Base-by-base conservation (phyloP, 805 yeast genomes). In the Saccharomyces eubayanus region DNA sequence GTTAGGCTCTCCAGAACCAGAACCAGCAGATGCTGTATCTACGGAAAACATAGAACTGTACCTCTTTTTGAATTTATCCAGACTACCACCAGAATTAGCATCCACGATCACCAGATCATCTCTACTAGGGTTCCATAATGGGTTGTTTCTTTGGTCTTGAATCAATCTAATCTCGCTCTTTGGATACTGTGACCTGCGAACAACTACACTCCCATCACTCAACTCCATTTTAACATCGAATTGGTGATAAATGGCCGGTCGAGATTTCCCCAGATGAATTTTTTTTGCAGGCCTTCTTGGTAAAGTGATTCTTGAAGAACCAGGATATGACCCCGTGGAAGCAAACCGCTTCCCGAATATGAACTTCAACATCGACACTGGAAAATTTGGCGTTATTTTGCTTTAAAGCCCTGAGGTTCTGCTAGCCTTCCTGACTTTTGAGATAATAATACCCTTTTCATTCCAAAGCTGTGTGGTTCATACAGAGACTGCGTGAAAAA, bases 181-280 rank as follows among this genome's bases (percentile, higher is more conserved):
- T 10, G 99, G 99, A 55, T 83, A 89, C 59, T 87, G 96, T 0
- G 96, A 83, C 62, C 87, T 79, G 71, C 99, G 80, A 36, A 74
- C 75, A 31, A 90, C 76, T 1, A 96, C 96, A 30, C 97, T 87
- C 1, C 99, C 99, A 68, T 94, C 99, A 59, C 95, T 85, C 55
- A 91, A 77, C 71, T 92, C 96, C n/a, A 94, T 91, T 40, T 78
- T 72, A 31, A 91, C 86, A 59, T 92, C 90, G 68, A 94, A 94
- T 69, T 89, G 89, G 73, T 92, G 81, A 71, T 89, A 91, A 45
- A 94, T 86, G 31, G 97, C 90, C 1, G 98, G 97, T 71, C 97
- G 82, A 16, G 96, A 90, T 68, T 87, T 87, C 53, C 97, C 97
- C 53, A 84, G 71, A 56, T 74, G 71, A 62, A 87, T 85, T 68